Percentiles rank a stretch among this genome's conserved stretches.
Evolutionary conservation across 202 grass and related monocot species (phyloP).

Genomic region (Alloteropsis angusta): DNA sequence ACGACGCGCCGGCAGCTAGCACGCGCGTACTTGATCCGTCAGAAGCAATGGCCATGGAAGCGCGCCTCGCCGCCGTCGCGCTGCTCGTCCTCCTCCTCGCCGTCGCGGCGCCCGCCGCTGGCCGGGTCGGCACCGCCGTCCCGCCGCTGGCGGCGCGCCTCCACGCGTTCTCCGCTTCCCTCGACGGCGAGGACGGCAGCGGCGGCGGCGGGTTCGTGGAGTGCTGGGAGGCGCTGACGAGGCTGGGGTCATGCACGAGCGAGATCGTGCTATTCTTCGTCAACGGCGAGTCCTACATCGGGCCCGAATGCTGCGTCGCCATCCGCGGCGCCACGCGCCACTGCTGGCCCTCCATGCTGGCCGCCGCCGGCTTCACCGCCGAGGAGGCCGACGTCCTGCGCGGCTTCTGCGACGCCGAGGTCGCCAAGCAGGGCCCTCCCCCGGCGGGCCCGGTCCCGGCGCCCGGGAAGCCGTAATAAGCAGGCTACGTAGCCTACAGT

Average conservation of each 20-base stretch:
- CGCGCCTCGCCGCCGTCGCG: not conserved
- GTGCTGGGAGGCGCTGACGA: constrained; percentile 64
- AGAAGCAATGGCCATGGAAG: not conserved
- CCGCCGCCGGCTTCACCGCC: constrained; percentile 53
- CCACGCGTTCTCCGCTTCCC: not conserved
- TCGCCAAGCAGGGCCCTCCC: not conserved
- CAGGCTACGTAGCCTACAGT: no score
- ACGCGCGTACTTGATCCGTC: not conserved
- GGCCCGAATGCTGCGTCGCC: constrained; percentile 65
- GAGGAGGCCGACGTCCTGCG: constrained; percentile 63
- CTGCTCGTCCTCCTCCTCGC: not conserved
- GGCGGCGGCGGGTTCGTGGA: constrained; percentile 31
- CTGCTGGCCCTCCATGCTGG: constrained; percentile 76
- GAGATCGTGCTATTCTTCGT: constrained; percentile 90
- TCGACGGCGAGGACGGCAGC: not conserved
- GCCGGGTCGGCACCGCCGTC: not conserved
- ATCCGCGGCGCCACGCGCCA: constrained; percentile 60
- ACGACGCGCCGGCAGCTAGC: not conserved
- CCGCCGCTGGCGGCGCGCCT: not conserved
- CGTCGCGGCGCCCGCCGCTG: no score
- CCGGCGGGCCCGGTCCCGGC: not conserved
- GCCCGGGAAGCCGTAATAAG: not conserved
- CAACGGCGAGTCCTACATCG: constrained; percentile 82
- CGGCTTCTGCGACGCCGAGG: constrained; percentile 63
- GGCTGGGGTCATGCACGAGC: constrained; percentile 55